Evolutionary conservation across 129 eudicot species (phyloP).

Genomic region (Deinandra increscens): DNA sequence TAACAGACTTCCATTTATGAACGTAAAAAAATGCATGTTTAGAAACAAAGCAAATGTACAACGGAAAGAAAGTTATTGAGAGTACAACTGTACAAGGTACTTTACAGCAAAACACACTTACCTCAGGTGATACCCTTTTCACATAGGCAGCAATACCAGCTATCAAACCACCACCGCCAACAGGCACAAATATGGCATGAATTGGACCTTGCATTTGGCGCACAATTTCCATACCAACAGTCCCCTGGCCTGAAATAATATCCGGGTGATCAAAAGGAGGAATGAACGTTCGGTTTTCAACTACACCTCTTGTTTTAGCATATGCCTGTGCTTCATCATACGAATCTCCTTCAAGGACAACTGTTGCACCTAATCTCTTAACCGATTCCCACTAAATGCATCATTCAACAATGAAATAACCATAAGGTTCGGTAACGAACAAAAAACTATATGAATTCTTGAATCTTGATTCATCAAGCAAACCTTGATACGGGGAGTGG

Average conservation of each 20-base stretch:
- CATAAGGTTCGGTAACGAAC: constrained; percentile 17
- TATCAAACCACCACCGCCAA: constrained; percentile 97
- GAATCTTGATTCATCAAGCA: constrained; percentile 8
- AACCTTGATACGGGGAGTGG: constrained; percentile 96
- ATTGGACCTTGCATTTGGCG: constrained; percentile 80
- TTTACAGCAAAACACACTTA: constrained; percentile 13
- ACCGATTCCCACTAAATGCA: constrained; percentile 82
- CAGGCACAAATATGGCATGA: constrained; percentile 97
- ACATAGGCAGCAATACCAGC: constrained; percentile 98
- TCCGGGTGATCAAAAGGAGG: constrained; percentile 98
- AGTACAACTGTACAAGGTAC: neutral
- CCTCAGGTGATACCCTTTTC: constrained; percentile 91
- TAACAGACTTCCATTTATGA: neutral
- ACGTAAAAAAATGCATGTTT: neutral
- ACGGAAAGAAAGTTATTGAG: neutral
- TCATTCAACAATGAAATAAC: neutral
- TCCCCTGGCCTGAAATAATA: constrained; percentile 89
- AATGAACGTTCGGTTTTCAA: constrained; percentile 75
- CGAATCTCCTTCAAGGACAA: constrained; percentile 87
- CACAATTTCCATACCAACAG: constrained; percentile 93
- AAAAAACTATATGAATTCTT: neutral
- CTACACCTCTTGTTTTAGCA: constrained; percentile 60
- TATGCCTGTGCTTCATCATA: constrained; percentile 96
- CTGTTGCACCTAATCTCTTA: constrained; percentile 85
- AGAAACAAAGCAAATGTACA: neutral